Percentiles rank a stretch among this genome's conserved stretches.
phyloP scores from a whole-genome alignment of 148 eudicot genomes.

The Arctostaphylos glauca region DNA sequence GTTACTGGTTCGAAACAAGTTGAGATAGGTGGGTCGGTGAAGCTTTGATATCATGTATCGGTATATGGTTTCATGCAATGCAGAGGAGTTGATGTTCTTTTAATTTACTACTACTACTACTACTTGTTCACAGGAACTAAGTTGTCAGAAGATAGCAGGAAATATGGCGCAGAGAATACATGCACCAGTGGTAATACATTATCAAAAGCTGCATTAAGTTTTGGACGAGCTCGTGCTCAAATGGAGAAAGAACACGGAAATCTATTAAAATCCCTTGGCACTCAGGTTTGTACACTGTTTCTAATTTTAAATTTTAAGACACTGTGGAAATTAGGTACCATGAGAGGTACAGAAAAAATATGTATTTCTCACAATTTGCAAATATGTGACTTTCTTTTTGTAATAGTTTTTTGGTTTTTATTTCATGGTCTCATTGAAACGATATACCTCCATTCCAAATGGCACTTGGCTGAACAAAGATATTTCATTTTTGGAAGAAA shows the following conservation, averaged over 20 bases:
- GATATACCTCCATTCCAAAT: neutral
- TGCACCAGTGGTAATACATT: constrained; percentile 90
- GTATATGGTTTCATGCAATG: constrained; percentile 5
- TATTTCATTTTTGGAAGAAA: neutral
- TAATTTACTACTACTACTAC: neutral
- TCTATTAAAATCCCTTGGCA: constrained; percentile 85
- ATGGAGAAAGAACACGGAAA: constrained; percentile 96
- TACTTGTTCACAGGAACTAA: constrained; percentile 60
- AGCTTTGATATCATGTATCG: constrained; percentile 16
- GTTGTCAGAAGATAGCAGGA: constrained; percentile 93
- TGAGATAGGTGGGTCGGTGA: constrained; percentile 61
- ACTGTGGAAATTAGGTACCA: neutral
- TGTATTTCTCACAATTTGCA: neutral
- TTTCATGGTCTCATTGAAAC: neutral
- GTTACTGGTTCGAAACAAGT: constrained; percentile 98
- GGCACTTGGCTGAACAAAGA: neutral
- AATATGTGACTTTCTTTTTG: neutral
- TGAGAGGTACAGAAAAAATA: neutral
- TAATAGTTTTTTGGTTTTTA: neutral
- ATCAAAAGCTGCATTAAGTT: constrained; percentile 81
- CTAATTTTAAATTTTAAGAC: constrained; percentile 3
- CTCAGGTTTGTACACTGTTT: constrained; percentile 61
- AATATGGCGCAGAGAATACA: constrained; percentile 92
- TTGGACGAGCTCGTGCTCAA: constrained; percentile 83
- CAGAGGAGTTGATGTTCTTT: neutral